phyloP scores from a whole-genome alignment of 805 yeast species.

The Starmerella bombi region DNA sequence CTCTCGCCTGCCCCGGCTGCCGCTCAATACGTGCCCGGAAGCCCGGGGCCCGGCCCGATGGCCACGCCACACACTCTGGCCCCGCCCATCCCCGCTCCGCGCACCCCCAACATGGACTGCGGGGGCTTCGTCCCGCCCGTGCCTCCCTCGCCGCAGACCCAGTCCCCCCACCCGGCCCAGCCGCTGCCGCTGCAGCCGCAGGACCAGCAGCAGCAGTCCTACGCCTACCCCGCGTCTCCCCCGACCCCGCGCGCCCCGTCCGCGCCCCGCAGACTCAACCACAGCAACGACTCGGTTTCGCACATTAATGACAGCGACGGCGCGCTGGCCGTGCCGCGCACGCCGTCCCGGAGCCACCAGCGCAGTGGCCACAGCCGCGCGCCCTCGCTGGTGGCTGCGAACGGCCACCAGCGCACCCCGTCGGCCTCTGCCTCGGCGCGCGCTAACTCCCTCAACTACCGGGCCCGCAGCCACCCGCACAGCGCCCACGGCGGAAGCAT shows the following conservation, averaged over 20 bases:
- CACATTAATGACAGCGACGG: neutral
- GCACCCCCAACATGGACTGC: neutral
- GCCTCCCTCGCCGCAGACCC: neutral
- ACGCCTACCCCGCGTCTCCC: neutral
- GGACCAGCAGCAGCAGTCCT: neutral
- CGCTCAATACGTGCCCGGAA: neutral
- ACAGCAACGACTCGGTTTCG: neutral
- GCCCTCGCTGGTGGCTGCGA: conserved; percentile 1
- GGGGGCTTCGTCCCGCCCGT: no score
- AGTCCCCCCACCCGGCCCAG: neutral
- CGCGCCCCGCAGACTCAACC: neutral
- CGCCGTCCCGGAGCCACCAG: conserved; percentile 1
- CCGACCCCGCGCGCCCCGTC: neutral
- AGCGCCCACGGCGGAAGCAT: neutral
- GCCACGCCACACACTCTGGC: neutral
- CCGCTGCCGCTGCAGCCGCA: neutral
- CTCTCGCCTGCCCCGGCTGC: neutral
- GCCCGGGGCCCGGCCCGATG: neutral
- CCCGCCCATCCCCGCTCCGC: neutral
- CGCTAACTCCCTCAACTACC: neutral
- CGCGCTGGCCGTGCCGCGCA: conserved; percentile 1
- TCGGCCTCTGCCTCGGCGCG: conserved; percentile 1
- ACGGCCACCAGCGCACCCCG: neutral
- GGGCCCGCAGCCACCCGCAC: neutral
- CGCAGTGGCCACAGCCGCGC: neutral